phyloP scores from a whole-genome alignment of 352 stramenopile species.

The Phytophthora boehmeriae region DNA sequence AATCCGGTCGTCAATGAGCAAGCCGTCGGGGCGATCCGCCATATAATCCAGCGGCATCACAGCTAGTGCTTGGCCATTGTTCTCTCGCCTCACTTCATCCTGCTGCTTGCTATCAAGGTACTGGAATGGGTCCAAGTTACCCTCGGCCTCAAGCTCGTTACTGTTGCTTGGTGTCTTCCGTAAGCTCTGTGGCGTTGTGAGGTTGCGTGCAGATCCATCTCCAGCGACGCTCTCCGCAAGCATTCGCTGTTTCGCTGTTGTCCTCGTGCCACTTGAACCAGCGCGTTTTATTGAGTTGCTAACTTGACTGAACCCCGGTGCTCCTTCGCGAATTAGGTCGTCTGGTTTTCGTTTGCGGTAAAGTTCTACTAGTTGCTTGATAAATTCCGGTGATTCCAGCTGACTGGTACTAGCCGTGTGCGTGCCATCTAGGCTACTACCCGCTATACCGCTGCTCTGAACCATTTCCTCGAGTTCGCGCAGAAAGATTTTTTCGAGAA shows the following conservation, averaged over 20 bases:
- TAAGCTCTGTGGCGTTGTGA: constrained; percentile 39
- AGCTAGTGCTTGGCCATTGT: constrained; percentile 19
- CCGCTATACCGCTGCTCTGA: constrained; percentile 19
- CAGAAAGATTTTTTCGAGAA: constrained; percentile 61
- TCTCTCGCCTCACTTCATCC: constrained; percentile 11
- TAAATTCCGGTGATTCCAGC: constrained; percentile 53
- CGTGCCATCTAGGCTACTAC: constrained; percentile 9
- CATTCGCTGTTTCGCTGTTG: constrained; percentile 50
- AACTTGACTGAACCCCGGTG: constrained; percentile 12
- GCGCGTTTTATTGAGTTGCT: constrained; percentile 21
- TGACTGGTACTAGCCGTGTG: constrained; percentile 27
- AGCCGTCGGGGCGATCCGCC: constrained; percentile 61
- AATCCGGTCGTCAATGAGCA: constrained; percentile 68
- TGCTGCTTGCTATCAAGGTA: constrained; percentile 51
- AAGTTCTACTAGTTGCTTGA: constrained; percentile 76
- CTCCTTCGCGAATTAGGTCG: constrained; percentile 29
- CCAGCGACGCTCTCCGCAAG: constrained; percentile 43
- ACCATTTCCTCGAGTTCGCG: constrained; percentile 79
- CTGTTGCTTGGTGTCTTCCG: constrained; percentile 28
- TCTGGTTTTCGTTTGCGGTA: constrained; percentile 79
- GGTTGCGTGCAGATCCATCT: constrained; percentile 35
- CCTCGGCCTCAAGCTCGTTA: constrained; percentile 37
- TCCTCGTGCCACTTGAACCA: constrained; percentile 24
- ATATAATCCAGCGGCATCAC: constrained; percentile 80
- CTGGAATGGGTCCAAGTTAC: constrained; percentile 78